These are phyloP conservation scores for Aspergillus aculeatinus DNA, from an alignment of 2,329 filamentous ascomycete species.

Conservation along the genomic window DNA sequence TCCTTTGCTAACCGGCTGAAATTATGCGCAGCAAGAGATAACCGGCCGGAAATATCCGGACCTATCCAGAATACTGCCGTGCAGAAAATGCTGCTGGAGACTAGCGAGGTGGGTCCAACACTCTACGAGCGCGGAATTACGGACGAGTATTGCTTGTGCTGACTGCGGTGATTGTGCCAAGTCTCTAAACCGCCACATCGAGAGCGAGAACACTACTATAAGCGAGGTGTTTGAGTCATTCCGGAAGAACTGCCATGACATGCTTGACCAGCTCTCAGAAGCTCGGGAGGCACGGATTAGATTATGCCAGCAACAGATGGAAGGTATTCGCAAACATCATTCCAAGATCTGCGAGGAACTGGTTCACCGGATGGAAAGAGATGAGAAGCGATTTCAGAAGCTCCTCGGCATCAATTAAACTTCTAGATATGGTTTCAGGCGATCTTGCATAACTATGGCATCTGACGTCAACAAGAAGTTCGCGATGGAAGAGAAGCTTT, in stretches of 20 bases:
- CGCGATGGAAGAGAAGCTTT: neutral
- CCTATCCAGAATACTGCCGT: neutral
- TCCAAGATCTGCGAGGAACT: constrained; percentile 30
- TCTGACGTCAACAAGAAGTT: neutral
- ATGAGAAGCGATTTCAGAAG: constrained; percentile 24
- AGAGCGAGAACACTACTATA: constrained; percentile 48
- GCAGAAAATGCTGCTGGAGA: constrained; percentile 25
- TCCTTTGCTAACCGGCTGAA: neutral
- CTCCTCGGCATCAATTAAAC: neutral
- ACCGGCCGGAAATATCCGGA: neutral
- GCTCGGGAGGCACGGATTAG: constrained; percentile 41
- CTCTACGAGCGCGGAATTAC: neutral
- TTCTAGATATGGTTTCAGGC: neutral
- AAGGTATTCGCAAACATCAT: constrained; percentile 30
- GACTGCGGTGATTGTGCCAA: constrained; percentile 20
- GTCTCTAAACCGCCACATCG: constrained; percentile 46
- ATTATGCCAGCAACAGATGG: constrained; percentile 30
- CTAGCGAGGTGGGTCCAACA: constrained; percentile 30
- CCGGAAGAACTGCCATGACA: constrained; percentile 41
- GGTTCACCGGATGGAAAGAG: constrained; percentile 28
- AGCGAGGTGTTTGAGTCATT: constrained; percentile 47
- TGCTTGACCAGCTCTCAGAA: constrained; percentile 45
- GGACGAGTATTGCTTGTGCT: neutral
- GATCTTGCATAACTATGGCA: neutral
- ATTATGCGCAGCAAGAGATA: neutral